Conservation (phyloP, 2,329 filamentous ascomycete species). For the Apiospora koreana region DNA sequence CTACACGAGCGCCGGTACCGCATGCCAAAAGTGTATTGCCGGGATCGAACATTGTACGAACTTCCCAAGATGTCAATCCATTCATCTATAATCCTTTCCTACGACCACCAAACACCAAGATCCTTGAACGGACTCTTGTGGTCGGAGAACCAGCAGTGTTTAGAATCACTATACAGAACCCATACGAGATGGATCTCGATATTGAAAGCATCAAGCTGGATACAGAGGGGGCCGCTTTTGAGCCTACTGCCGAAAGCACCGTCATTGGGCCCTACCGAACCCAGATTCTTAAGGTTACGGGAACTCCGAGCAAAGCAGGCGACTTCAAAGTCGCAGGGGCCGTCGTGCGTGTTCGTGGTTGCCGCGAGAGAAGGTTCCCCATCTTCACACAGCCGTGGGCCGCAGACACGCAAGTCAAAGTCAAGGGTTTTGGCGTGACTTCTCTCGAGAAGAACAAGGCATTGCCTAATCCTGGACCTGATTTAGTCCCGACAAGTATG, state of each 20-base stretch:
- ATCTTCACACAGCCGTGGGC: conserved; percentile 80
- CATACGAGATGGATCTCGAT: conserved; percentile 89
- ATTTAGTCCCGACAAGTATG: conserved; percentile 52
- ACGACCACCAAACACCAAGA: conserved; percentile 62
- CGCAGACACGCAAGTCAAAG: conserved; percentile 67
- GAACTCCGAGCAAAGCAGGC: conserved; percentile 68
- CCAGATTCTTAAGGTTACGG: conserved; percentile 73
- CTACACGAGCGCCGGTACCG: conserved; percentile 63
- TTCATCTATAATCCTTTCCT: conserved; percentile 96
- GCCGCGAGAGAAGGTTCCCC: conserved; percentile 78
- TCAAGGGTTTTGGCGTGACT: conserved; percentile 72
- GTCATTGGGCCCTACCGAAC: conserved; percentile 80
- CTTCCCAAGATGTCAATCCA: conserved; percentile 70
- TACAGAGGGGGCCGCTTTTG: conserved; percentile 71
- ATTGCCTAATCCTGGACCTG: conserved; percentile 39
- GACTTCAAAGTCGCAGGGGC: conserved; percentile 76
- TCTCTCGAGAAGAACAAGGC: conserved; percentile 52
- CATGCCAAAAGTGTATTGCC: conserved; percentile 60
- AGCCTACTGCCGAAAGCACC: conserved; percentile 63
- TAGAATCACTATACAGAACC: conserved; percentile 85
- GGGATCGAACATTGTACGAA: conserved; percentile 48
- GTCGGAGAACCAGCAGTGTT: conserved; percentile 78
- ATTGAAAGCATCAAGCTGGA: conserved; percentile 80
- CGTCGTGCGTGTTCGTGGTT: conserved; percentile 76
- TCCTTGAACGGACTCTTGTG: conserved; percentile 70